phyloP scores from a whole-genome alignment of 768 basidiomycete genomes.

The Kondoa malvinella region DNA sequence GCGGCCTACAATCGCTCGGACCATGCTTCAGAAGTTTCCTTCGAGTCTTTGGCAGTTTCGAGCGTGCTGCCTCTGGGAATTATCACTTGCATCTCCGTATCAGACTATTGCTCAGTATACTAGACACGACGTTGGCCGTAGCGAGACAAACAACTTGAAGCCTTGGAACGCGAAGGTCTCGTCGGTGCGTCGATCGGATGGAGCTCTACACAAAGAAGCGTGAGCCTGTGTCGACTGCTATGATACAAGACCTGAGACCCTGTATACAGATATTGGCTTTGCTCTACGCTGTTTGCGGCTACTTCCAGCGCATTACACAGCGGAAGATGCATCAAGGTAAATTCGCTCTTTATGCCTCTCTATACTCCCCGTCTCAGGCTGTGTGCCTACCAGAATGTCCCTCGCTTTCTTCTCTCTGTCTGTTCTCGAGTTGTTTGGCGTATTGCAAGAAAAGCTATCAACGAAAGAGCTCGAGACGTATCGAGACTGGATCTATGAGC shows the following conservation, averaged over 20 bases:
- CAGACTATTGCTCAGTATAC: too few relatives aligned
- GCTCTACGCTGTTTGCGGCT: conserved; percentile 46
- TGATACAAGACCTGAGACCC: background rate
- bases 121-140: too few relatives aligned
- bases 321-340: conserved; percentile 58
- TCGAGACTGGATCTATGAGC: conserved; percentile 75
- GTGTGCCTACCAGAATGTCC: conserved; percentile 44
- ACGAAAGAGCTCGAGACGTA: conserved; percentile 46
- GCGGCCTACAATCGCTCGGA: too few relatives aligned
- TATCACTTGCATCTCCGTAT: too few relatives aligned
- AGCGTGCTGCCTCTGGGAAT: too few relatives aligned
- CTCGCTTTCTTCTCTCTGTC: conserved; percentile 79
- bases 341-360: conserved; percentile 4
- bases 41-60: too few relatives aligned
- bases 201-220: conserved; percentile 2
- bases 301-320: conserved; percentile 51
- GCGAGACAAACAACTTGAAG: too few relatives aligned
- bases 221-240: background rate
- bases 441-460: conserved; percentile 37
- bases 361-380: too few relatives aligned
- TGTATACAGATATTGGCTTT: conserved; percentile 16
- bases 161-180: too few relatives aligned
- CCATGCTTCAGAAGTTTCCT: too few relatives aligned
- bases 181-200: background rate
- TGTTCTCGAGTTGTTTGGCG: conserved; percentile 56